Evolutionary conservation across 495 filamentous ascomycete genomes (phyloP).

Genomic region (Neurospora pannonica): DNA sequence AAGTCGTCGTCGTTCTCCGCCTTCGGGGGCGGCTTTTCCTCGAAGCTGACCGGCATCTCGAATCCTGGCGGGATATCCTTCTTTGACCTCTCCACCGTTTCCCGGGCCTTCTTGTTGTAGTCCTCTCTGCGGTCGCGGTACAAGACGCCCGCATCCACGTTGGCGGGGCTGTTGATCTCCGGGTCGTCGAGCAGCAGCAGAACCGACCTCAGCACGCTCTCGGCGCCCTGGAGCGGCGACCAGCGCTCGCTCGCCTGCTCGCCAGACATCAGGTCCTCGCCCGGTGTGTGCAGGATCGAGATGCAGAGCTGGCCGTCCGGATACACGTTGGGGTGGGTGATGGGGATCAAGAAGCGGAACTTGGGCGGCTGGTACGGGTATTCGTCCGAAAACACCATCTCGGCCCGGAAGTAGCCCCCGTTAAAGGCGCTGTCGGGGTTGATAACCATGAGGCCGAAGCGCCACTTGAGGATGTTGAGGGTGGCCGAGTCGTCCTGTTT

Average conservation of each 20-base stretch:
- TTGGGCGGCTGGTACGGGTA: conserved; percentile 91
- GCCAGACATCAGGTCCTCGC: conserved; percentile 85
- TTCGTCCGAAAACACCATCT: conserved; percentile 78
- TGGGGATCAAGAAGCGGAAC: conserved; percentile 73
- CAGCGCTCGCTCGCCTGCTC: conserved; percentile 83
- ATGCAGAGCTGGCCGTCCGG: conserved; percentile 86
- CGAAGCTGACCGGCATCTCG: conserved; percentile 67
- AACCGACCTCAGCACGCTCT: conserved; percentile 87
- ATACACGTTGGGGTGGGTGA: conserved; percentile 91
- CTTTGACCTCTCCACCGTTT: conserved; percentile 64
- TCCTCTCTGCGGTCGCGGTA: conserved; percentile 58
- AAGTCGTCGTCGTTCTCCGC: conserved; percentile 65
- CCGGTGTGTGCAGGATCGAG: conserved; percentile 87
- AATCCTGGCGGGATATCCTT: conserved; percentile 73
- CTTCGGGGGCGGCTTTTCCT: conserved; percentile 53
- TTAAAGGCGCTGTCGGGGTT: conserved; percentile 88
- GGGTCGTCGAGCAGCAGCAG: conserved; percentile 91
- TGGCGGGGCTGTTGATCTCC: conserved; percentile 85
- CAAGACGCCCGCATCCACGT: conserved; percentile 86
- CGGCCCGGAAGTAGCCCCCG: conserved; percentile 83
- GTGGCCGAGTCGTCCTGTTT: conserved; percentile 47
- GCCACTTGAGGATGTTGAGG: conserved; percentile 77
- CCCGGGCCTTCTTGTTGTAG: conserved; percentile 61
- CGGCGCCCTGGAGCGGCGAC: conserved; percentile 85
- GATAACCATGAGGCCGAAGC: conserved; percentile 78